A percentile compares a stretch with the other conserved stretches of the same genome.
Conservation (phyloP, 2,329 filamentous ascomycete species). For the Tolypocladium tropicale region DNA sequence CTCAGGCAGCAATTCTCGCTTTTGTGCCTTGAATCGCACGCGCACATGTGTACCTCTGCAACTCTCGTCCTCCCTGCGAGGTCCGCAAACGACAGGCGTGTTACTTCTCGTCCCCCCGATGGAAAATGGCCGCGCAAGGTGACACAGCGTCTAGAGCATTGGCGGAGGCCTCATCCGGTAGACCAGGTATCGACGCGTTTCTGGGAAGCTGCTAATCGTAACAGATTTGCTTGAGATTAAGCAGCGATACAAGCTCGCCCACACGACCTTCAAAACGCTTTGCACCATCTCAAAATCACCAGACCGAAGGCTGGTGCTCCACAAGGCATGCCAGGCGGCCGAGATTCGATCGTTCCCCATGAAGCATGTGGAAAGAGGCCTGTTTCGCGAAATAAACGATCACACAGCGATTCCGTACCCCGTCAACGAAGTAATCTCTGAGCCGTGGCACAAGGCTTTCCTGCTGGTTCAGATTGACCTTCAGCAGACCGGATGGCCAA, state of each 20-base stretch:
- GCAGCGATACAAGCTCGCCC: slow-evolving; percentile 22
- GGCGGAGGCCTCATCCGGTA: neutral
- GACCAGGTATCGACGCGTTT: neutral
- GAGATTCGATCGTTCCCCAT: slow-evolving; percentile 28
- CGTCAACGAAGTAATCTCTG: slow-evolving; percentile 32
- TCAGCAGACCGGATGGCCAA: slow-evolving; percentile 49
- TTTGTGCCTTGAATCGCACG: neutral
- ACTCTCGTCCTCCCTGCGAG: neutral
- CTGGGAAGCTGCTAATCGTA: neutral
- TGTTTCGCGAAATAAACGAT: slow-evolving; percentile 28
- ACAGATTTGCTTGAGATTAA: slow-evolving; percentile 16
- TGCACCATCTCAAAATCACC: slow-evolving; percentile 14
- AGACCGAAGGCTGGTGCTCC: slow-evolving; percentile 22
- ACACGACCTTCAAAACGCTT: slow-evolving; percentile 20
- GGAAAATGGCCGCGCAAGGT: neutral
- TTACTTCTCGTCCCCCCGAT: neutral
- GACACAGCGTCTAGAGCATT: neutral
- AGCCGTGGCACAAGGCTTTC: slow-evolving; percentile 63
- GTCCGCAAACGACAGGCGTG: neutral
- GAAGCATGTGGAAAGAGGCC: slow-evolving; percentile 20
- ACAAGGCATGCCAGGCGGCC: slow-evolving; percentile 25
- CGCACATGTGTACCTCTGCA: neutral
- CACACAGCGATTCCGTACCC: slow-evolving; percentile 27
- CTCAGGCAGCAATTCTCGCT: neutral
- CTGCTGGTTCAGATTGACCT: slow-evolving; percentile 66